Evolutionary conservation across 2,329 filamentous ascomycete species (phyloP).

Genomic region (Pyrenochaeta sp.): DNA sequence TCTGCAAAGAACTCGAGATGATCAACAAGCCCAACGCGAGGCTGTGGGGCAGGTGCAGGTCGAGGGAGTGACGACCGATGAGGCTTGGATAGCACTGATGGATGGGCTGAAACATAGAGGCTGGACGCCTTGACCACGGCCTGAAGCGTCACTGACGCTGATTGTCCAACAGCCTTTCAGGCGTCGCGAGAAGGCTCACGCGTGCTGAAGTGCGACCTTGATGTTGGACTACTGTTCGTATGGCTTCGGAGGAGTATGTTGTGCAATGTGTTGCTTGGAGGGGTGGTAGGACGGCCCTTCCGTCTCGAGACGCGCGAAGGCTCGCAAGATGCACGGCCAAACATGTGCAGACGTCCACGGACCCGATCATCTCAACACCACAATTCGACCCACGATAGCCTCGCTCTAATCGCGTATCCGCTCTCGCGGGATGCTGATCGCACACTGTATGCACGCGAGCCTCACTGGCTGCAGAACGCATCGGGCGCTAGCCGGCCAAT

Average conservation of each 20-base stretch:
- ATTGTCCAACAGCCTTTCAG: not conserved
- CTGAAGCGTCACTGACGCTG: conserved; percentile 9
- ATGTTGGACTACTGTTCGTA: no score
- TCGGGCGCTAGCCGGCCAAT: not conserved
- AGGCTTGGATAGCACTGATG: conserved; percentile 1
- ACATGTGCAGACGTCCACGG: no score
- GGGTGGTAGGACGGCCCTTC: not conserved
- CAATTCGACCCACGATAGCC: no score
- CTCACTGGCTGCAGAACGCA: not conserved
- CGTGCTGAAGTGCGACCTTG: no score
- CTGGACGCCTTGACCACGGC: conserved; percentile 22
- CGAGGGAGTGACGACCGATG: conserved; percentile 1
- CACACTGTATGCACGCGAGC: not conserved
- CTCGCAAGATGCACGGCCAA: no score
- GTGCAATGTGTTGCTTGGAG: not conserved
- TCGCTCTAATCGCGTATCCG: no score
- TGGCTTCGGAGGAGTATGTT: not conserved
- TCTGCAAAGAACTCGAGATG: not conserved
- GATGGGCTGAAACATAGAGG: not conserved
- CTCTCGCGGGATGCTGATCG: not conserved
- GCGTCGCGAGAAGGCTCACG: not conserved
- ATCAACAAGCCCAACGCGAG: not conserved
- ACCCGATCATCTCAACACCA: no score
- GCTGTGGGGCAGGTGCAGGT: not conserved
- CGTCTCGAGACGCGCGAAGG: no score